These are phyloP conservation scores for Fusarium aywerte DNA, from an alignment of 2,329 filamentous ascomycete species.

Conservation along the genomic window DNA sequence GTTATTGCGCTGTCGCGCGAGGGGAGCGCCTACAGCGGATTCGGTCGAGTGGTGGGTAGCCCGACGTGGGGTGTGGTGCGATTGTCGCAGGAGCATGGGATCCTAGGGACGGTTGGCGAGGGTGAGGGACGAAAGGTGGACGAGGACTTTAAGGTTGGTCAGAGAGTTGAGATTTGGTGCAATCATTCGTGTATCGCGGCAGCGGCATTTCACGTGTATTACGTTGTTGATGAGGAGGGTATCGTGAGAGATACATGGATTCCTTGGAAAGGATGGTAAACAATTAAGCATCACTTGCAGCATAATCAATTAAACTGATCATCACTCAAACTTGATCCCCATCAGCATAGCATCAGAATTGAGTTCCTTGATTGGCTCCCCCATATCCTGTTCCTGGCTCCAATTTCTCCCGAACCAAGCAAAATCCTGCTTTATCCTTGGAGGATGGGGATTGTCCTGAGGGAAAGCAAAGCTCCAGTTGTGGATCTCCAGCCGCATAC, in stretches of 20 bases:
- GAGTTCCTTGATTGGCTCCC: constrained; percentile 21
- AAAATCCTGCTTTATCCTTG: constrained; percentile 41
- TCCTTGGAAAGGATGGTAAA: constrained; percentile 52
- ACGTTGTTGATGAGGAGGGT: constrained; percentile 51
- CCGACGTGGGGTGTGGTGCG: constrained; percentile 50
- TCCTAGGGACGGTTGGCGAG: constrained; percentile 43
- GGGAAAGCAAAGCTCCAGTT: too few species aligned
- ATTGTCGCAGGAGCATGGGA: constrained; percentile 54
- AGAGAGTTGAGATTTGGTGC: constrained; percentile 48
- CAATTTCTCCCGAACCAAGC: constrained; percentile 29
- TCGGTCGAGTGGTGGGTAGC: constrained; percentile 46
- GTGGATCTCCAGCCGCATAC: constrained; percentile 46
- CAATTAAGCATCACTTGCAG: not conserved
- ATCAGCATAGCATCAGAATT: constrained; percentile 20
- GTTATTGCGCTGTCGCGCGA: constrained; percentile 52
- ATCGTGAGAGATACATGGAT: constrained; percentile 51
- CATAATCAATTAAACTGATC: constrained; percentile 2
- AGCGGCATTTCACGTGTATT: constrained; percentile 51
- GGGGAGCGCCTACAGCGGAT: constrained; percentile 47
- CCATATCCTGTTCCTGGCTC: constrained; percentile 30
- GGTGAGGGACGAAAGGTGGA: constrained; percentile 41
- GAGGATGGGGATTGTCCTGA: not conserved
- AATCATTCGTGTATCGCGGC: constrained; percentile 54
- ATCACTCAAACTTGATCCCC: constrained; percentile 6
- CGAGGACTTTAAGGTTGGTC: constrained; percentile 49